Evolutionary conservation across 495 filamentous ascomycete species (phyloP).

Genomic region (Xylaria venustula): DNA sequence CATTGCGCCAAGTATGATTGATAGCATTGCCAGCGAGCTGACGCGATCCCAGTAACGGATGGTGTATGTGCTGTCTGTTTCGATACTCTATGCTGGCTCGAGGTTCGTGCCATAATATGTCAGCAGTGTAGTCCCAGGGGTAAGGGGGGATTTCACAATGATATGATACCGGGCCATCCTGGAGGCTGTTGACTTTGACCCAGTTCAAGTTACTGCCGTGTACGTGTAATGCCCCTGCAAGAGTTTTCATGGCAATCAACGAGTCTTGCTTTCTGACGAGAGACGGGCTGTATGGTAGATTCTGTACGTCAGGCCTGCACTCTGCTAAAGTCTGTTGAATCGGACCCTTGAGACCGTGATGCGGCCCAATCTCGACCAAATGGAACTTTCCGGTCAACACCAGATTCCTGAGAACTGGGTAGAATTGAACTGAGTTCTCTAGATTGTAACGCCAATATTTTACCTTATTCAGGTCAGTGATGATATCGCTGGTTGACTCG

Average conservation of each 20-base stretch:
- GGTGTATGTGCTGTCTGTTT: slow-evolving; percentile 19
- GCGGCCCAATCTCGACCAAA: slow-evolving; percentile 65
- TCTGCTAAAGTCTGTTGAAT: slow-evolving; percentile 45
- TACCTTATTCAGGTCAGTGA: slow-evolving; percentile 7
- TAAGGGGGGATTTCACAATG: slow-evolving; percentile 36
- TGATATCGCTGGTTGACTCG: too few relatives aligned
- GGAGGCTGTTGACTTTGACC: neutral
- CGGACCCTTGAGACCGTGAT: slow-evolving; percentile 57
- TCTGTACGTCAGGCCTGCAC: neutral
- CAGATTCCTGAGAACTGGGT: slow-evolving; percentile 26
- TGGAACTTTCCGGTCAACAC: slow-evolving; percentile 13
- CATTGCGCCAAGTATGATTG: slow-evolving; percentile 23
- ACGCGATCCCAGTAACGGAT: slow-evolving; percentile 20
- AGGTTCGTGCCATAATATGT: slow-evolving; percentile 36
- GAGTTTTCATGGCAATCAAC: slow-evolving; percentile 7
- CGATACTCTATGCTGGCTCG: slow-evolving; percentile 34
- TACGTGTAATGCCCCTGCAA: slow-evolving; percentile 36
- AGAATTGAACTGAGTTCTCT: slow-evolving; percentile 49
- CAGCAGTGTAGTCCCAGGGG: slow-evolving; percentile 39
- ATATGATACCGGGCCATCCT: neutral
- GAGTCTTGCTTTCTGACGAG: slow-evolving; percentile 12
- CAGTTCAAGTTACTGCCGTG: slow-evolving; percentile 29
- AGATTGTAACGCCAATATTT: slow-evolving; percentile 51
- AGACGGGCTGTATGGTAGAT: slow-evolving; percentile 12
- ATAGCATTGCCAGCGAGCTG: slow-evolving; percentile 14